Evolutionary conservation across 106 monocot species (phyloP).

Genomic region (Acanthochlamys bracteata): DNA sequence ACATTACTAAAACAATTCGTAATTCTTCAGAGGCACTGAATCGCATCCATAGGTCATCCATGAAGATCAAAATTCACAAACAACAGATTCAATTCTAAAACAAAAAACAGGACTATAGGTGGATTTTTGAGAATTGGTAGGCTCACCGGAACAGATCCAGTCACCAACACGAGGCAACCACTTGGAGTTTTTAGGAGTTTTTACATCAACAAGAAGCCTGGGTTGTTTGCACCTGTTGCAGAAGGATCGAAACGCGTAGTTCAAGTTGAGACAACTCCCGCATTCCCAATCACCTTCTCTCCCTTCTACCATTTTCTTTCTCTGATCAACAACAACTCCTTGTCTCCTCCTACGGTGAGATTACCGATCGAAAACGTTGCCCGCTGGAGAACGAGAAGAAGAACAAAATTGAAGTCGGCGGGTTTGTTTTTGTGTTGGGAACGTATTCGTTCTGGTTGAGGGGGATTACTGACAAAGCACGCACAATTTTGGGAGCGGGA

Average conservation of each 20-base stretch:
- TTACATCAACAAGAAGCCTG: conserved; percentile 78
- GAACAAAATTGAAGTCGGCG: no score
- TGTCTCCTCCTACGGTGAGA: conserved; percentile 1
- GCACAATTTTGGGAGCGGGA: conserved; percentile 4
- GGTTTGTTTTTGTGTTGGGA: no score
- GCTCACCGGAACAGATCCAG: conserved; percentile 95
- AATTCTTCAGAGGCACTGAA: no score
- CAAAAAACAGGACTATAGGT: no score
- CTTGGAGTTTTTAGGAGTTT: conserved; percentile 90
- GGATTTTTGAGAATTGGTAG: no score
- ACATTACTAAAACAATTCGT: no score
- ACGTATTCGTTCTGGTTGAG: no score
- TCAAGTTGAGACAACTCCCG: conserved; percentile 70
- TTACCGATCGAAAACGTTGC: neutral
- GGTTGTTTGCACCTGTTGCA: conserved; percentile 98
- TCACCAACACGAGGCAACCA: conserved; percentile 98
- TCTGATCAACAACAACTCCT: no score
- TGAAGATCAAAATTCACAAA: no score
- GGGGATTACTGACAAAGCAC: neutral
- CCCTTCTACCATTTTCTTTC: conserved; percentile 25
- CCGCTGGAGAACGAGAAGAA: neutral
- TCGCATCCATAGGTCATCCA: no score
- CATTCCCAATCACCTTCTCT: conserved; percentile 96
- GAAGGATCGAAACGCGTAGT: conserved; percentile 92
- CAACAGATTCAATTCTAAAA: no score